Base-by-base conservation (phyloP, 2,329 filamentous ascomycete genomes). In the Waltergamsia citrina region DNA sequence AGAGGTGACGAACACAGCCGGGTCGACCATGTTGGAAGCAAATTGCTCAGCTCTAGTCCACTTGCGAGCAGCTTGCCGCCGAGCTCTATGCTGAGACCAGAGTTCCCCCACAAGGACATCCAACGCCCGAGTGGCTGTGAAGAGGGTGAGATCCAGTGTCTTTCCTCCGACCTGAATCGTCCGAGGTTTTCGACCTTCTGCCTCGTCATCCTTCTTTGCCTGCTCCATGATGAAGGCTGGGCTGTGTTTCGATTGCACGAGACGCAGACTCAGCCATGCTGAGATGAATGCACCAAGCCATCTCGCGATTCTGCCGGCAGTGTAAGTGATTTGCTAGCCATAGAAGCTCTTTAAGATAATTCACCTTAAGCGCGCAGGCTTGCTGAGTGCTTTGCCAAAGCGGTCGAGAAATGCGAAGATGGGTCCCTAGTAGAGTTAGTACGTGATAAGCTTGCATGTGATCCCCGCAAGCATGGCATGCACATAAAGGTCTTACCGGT, bases 121-220 rank as follows among this genome's bases (percentile, higher is more conserved):
- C 9, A 83, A 50, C 29, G 85, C 85, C 44, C 85, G 70, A 9
- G 76, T 78, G 29, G 74, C 64, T 9, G 82, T 75, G 50, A 92
- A 90, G n/a, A 93, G 63, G 1, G 85, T 90, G 21, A 93, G 65
- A 51, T 93, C 85, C 39, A 93, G 69, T 2, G 85, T 90, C 45
- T 79, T 75, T 29, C 85, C 85, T 9, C 79, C 82, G 40, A 53
- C 45, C 34, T 43, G 15, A 7, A 33, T 11, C 20, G 22, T 15
- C n/a, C 18, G 29, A 17, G 11, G 23, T 20, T 23, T 34, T 11
- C 24, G 23, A n/a, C 12, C 10, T 11, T 30, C 6, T 10, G 12
- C 9, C 15, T 17, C 30, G 19, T 29, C 18, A 9, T 24, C n/a
- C 8, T 16, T 22, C 5, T 34, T 17, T n/a, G 22, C 20, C 12